Evolutionary conservation across 805 yeast species (phyloP), one percentile per base, ranked within the genome.

Genomic region (Spathaspora boniae): DNA sequence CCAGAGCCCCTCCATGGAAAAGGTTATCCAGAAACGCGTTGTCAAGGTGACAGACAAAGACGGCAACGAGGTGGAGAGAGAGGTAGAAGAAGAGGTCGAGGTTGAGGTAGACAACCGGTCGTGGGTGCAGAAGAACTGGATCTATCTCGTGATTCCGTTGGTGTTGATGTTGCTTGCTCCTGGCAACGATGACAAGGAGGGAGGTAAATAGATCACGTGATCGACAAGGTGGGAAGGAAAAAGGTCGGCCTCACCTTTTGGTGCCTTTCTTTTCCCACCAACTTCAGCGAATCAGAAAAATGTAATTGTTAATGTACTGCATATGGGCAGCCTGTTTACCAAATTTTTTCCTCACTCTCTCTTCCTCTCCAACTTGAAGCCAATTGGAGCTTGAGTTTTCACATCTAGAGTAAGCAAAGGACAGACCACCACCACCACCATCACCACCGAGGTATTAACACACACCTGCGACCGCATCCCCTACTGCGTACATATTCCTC

Each of bases 41-140:
- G 40, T 49, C 8, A 47, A 30, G 27, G 38, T 34, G 12, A 47
- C 40, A 16, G 55, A 56, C 33, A 55, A 52, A 9, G 39, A 51
- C 2, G 64, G 62, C 1, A 51, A 49, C 7, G 48, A 43, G 25
- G 41, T 45, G 3, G 54, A 51, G 33, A 38, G 37, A 17, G 60
- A 43, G 29, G 57, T 48, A 1, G 55, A 49, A 38, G 54, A 50
- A 16, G 56, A 51, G 23, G 47, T 38, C 11, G 46, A 41, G 23
- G 51, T 42, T 16, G 56, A 44, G 29, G 60, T 47, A 15, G 62
- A 52, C 31, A 51, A 50, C 11, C 48, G 64, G 25, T 69, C 80
- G 4, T 78, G 76, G 55, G 57, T 78, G 12, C 82, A 78, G 50
- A 71, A 72, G 51, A 72, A 79, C 55, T 79, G 84, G 84, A 64